Evolutionary conservation across 768 basidiomycete species (phyloP).

Genomic region (Serendipita sp.): DNA sequence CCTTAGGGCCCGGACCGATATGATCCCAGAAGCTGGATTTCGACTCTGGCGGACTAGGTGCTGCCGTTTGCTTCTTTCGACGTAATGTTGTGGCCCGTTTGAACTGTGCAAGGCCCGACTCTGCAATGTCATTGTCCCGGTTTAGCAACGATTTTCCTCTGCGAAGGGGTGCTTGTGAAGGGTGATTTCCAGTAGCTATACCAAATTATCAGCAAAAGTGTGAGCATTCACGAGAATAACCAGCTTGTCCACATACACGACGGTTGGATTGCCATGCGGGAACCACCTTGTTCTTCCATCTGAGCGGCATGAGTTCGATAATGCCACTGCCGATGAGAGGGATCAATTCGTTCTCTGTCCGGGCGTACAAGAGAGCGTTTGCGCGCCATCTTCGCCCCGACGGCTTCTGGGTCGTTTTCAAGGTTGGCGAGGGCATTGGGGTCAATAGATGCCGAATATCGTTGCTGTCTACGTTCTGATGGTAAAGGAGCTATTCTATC

Average conservation of each 20-base stretch:
- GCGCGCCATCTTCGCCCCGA: conserved; percentile 40
- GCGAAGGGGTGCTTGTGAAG: conserved; percentile 40
- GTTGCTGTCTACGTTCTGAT: conserved; percentile 29
- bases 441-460: conserved; percentile 27
- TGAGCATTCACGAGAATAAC: conserved; percentile 13
- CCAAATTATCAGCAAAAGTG: conserved; percentile 9
- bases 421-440: conserved; percentile 24
- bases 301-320: conserved; percentile 77
- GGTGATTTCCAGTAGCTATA: conserved; percentile 64
- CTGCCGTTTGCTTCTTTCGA: conserved; percentile 37
- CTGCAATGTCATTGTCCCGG: conserved; percentile 78
- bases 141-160: conserved; percentile 81
- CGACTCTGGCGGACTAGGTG: conserved; percentile 24
- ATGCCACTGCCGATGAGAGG: conserved; percentile 84
- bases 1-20: conserved; percentile 73
- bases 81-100: conserved; percentile 70
- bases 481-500: conserved; percentile 43
- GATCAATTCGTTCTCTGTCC: conserved; percentile 92
- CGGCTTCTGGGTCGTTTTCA: conserved; percentile 19
- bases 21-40: conserved; percentile 45
- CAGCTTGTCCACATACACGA: conserved; percentile 44
- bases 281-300: conserved; percentile 43
- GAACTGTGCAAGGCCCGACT: conserved; percentile 85
- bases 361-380: conserved; percentile 89
- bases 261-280: conserved; percentile 52